Conservation (phyloP, 2,329 filamentous ascomycete genomes). For the Aspergillus novofumigatus region DNA sequence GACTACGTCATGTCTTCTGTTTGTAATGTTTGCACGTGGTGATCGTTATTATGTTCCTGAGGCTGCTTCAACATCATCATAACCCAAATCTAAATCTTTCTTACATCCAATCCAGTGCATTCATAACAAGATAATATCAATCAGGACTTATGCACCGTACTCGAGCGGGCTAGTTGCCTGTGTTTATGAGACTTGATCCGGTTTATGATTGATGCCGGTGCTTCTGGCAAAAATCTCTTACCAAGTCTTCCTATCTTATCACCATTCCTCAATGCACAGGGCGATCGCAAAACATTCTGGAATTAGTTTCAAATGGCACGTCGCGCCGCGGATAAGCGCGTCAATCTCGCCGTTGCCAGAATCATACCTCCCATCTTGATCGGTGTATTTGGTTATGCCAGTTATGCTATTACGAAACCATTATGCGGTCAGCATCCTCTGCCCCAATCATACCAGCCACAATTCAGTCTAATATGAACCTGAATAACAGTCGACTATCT, state of each 20-base stretch:
- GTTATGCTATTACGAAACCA: conserved; percentile 65
- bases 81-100: background rate
- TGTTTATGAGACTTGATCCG: background rate
- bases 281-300: conserved; percentile 10
- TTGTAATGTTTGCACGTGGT: conserved; percentile 12
- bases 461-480: background rate
- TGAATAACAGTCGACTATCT: conserved; percentile 64
- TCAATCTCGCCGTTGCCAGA: conserved; percentile 58
- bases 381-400: conserved; percentile 63
- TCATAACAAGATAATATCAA: background rate
- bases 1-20: conserved; percentile 5
- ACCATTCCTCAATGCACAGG: conserved; percentile 11
- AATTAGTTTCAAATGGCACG: conserved; percentile 27
- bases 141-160: background rate
- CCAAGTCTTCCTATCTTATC: conserved; percentile 1
- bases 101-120: background rate
- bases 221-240: background rate
- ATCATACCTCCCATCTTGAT: conserved; percentile 67
- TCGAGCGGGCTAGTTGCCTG: background rate
- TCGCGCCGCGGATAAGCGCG: conserved; percentile 34
- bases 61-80: conserved; percentile 1
- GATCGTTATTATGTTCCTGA: conserved; percentile 9
- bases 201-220: background rate
- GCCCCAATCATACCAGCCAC: background rate
- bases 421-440: conserved; percentile 58